phyloP scores from a whole-genome alignment of 495 filamentous ascomycete genomes.

The Hyaloscypha hepaticicola region DNA sequence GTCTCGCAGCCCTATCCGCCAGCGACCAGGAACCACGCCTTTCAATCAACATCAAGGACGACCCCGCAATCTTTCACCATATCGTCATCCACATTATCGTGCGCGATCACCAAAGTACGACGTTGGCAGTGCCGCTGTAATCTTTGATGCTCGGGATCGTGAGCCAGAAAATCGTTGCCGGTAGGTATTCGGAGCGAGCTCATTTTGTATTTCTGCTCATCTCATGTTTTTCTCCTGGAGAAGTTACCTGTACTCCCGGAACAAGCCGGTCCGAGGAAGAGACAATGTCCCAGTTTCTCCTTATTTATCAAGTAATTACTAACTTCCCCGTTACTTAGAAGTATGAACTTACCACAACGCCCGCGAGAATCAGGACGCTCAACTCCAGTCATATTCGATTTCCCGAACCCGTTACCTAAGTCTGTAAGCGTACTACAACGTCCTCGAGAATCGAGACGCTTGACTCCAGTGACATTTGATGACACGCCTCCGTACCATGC shows the following conservation, averaged over 20 bases:
- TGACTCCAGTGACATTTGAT: background rate
- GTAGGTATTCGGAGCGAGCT: too few species aligned
- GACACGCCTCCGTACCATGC: background rate
- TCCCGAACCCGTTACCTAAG: too few species aligned
- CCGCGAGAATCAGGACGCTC: too few species aligned
- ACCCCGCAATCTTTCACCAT: conserved; percentile 8
- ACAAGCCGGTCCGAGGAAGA: too few species aligned
- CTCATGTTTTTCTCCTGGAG: too few species aligned
- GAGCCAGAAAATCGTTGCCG: background rate
- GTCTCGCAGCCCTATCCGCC: conserved; percentile 12
- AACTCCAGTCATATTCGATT: too few species aligned
- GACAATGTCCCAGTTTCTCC: too few species aligned
- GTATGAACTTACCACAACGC: too few species aligned
- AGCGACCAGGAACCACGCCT: background rate
- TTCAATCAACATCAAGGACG: background rate
- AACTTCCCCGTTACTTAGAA: too few species aligned
- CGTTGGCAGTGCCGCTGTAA: conserved; percentile 10
- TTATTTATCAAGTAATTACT: too few species aligned
- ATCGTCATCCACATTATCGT: background rate
- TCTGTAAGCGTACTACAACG: background rate
- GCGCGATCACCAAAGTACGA: background rate
- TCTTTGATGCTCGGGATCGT: conserved; percentile 1
- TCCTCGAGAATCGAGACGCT: background rate
- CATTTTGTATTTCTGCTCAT: too few species aligned
- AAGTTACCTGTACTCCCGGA: too few species aligned